Evolutionary conservation across 2,329 filamentous ascomycete species (phyloP).

Genomic region (Apiospora arundinis): DNA sequence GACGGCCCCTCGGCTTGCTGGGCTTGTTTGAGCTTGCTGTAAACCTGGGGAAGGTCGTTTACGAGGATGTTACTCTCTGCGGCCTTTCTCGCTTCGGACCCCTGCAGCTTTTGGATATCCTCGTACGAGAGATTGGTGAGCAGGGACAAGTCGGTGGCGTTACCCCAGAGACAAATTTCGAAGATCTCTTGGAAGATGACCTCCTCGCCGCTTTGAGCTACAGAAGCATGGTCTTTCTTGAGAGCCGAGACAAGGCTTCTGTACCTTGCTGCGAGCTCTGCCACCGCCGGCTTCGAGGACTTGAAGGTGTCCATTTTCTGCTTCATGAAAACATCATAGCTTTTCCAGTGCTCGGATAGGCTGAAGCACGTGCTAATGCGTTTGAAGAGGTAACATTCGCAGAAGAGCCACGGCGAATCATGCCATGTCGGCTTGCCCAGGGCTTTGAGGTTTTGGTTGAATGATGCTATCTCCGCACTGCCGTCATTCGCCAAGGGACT

Average conservation of each 20-base stretch:
- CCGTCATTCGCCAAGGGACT: constrained; percentile 77
- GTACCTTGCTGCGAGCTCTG: constrained; percentile 83
- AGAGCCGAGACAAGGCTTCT: constrained; percentile 71
- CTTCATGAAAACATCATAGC: constrained; percentile 85
- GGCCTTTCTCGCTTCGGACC: constrained; percentile 81
- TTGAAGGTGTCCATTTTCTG: constrained; percentile 94
- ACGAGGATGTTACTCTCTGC: constrained; percentile 91
- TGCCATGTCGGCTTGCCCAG: constrained; percentile 82
- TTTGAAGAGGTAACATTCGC: constrained; percentile 94
- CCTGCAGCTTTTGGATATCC: constrained; percentile 96
- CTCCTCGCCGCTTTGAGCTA: constrained; percentile 58
- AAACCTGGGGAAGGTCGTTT: constrained; percentile 81
- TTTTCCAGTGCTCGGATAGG: constrained; percentile 85
- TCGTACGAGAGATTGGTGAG: constrained; percentile 90
- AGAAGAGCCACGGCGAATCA: constrained; percentile 83
- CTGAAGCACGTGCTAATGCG: constrained; percentile 82
- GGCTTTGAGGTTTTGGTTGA: constrained; percentile 84
- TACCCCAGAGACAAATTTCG: constrained; percentile 96
- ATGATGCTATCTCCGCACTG: constrained; percentile 74
- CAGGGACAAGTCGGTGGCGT: constrained; percentile 91
- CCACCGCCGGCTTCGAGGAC: constrained; percentile 84
- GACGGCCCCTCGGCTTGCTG: constrained; percentile 67
- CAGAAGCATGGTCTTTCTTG: constrained; percentile 60
- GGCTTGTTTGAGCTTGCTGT: constrained; percentile 69
- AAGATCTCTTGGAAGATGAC: constrained; percentile 90